phyloP scores from a whole-genome alignment of 2,329 filamentous ascomycete genomes.

The Cryphonectria radicalis region DNA sequence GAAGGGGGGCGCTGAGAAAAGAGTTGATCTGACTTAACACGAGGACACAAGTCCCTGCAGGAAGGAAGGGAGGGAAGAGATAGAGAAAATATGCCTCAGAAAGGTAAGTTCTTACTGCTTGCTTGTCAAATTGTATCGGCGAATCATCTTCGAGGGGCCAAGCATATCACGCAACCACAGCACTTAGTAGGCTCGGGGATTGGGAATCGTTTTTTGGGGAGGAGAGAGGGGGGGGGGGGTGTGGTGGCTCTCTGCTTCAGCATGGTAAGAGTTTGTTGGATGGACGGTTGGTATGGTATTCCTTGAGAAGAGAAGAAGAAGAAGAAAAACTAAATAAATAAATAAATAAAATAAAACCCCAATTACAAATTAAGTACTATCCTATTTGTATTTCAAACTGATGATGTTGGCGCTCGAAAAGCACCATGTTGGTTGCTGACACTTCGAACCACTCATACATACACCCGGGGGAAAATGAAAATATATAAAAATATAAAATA shows the following conservation, averaged over 20 bases:
- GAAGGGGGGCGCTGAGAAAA: background rate
- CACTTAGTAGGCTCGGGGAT: background rate
- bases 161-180: background rate
- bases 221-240: too few species aligned
- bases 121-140: background rate
- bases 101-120: background rate
- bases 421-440: background rate
- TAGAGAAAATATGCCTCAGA: background rate
- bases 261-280: too few species aligned
- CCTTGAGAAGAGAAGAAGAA: too few species aligned
- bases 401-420: background rate
- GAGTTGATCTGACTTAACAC: background rate
- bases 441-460: background rate
- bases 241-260: too few species aligned
- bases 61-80: background rate
- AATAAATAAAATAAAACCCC: too few species aligned
- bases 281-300: too few species aligned
- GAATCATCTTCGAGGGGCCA: background rate
- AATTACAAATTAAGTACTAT: background rate
- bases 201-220: too few species aligned
- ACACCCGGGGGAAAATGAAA: too few species aligned
- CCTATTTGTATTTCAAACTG: background rate
- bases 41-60: background rate
- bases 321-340: too few species aligned
- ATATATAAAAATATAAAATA: too few species aligned